Base-by-base conservation (phyloP, 495 filamentous ascomycete species). In the Mycothermus thermophilus region DNA sequence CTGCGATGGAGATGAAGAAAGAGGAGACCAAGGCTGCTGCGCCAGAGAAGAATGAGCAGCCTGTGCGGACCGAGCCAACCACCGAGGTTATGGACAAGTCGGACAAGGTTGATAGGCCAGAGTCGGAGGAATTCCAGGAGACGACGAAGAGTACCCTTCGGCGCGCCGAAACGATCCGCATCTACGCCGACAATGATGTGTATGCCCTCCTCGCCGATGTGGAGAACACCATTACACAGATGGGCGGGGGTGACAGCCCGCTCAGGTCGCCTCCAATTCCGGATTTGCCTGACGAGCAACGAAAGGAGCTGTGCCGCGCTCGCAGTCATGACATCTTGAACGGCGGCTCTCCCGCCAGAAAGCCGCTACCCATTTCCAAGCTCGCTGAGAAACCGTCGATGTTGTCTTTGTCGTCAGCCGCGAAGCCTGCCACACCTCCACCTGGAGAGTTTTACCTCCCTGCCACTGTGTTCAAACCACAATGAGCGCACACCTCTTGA, bases 131-230 rank as follows among this genome's bases (percentile, higher is more conserved):
- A 6, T 6, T 6, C 11, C 6, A 56, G 18, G 51, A 50, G 5
- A 42, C 32, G 22, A 20, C 34, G 3, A 37, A 38, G 13, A 16
- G 47, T 11, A 13, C 49, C 13, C 36, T 58, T 34, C 57, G 35
- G 25, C 58, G 43, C 18, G 71, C 69, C 16, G 67, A 80, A 50
- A 78, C 72, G 34, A 81, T 81, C 40, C 71, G 69, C 38, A 69
- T 80, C 41, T 79, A 79, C 38, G 76, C 74, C 19, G 75, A 74
- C 43, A 63, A 62, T 34, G 71, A 75, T 32, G 71, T 83, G 8
- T 75, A 71, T 41, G 71, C 72, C 0, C 59, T 79, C 5, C 48
- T 79, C 19, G 65, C 64, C 3, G 73, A 78, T 37, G 74, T 79
- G 9, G 71, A 76, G 48, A 59, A 64, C 30, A 66, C 71, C 35